Percentiles rank a stretch among this genome's conserved stretches.
Conservation (phyloP, 441 rosid genomes). For the Corymbia citriodora region DNA sequence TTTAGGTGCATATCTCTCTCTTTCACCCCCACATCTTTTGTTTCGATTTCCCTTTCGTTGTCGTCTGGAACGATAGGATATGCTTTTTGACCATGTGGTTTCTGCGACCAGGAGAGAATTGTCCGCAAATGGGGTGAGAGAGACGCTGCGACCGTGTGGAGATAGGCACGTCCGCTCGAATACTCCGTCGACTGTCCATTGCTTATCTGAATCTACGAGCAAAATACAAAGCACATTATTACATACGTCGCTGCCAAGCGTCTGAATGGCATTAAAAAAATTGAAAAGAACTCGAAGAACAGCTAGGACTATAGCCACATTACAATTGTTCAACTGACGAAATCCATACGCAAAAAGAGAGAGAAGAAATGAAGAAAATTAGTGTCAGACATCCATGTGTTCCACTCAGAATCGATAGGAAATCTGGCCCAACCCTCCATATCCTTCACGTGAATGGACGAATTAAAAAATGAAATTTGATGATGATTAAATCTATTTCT, state of each 20-base stretch:
- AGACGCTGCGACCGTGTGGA: neutral
- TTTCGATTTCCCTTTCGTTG: neutral
- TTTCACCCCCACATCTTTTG: neutral
- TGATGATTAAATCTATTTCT: neutral
- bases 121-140: neutral
- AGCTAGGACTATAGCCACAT: neutral
- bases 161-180: neutral
- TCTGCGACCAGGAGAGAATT: neutral
- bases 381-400: neutral
- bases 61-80: neutral
- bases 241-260: neutral
- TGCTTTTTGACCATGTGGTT: neutral
- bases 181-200: neutral
- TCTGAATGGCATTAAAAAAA: neutral
- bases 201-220: neutral
- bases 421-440: neutral
- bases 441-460: neutral
- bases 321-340: neutral
- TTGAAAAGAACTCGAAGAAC: neutral
- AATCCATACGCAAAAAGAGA: neutral
- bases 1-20: too few relatives aligned
- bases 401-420: neutral
- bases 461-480: neutral
- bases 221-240: neutral
- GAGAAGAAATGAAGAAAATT: neutral